These are phyloP conservation scores for Saccharomyces hybrid DNA, from an alignment of 1,139 yeast species.

Conservation along the genomic window DNA sequence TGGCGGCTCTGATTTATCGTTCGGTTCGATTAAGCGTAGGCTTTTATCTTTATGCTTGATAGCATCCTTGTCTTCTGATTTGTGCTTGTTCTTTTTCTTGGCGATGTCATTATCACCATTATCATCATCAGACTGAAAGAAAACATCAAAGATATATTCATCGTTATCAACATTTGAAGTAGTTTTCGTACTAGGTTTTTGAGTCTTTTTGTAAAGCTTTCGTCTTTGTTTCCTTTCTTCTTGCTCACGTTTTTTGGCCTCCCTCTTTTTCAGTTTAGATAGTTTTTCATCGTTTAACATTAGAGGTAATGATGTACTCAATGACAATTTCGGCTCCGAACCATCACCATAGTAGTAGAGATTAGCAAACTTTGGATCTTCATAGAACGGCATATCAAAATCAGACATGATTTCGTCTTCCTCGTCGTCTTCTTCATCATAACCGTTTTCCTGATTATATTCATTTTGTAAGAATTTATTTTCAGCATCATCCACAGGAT, in stretches of 20 bases:
- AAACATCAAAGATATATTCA: conserved; percentile 31
- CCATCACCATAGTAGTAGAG: conserved; percentile 29
- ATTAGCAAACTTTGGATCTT: conserved; percentile 33
- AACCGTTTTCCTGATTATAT: conserved; percentile 30
- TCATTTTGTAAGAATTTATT: conserved; percentile 19
- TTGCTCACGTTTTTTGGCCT: conserved; percentile 33
- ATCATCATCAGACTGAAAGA: conserved; percentile 31
- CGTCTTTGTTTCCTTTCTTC: conserved; percentile 25
- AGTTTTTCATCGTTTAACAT: conserved; percentile 31
- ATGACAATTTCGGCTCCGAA: conserved; percentile 26
- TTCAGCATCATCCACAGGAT: conserved; percentile 19
- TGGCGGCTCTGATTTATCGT: conserved; percentile 19
- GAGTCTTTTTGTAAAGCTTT: conserved; percentile 18
- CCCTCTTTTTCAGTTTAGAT: conserved; percentile 21
- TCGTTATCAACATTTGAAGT: conserved; percentile 21
- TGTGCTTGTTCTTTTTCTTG: conserved; percentile 6
- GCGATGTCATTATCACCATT: conserved; percentile 20
- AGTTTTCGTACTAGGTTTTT: conserved; percentile 14
- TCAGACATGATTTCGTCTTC: conserved; percentile 33
- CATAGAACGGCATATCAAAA: conserved; percentile 34
- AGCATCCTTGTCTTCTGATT: conserved; percentile 1
- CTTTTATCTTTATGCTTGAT: conserved; percentile 4
- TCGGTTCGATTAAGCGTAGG: background rate
- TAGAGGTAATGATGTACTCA: conserved; percentile 35
- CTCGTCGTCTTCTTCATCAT: conserved; percentile 24